Base-by-base conservation (phyloP, 2,329 filamentous ascomycete species). In the Calonectria crousiana region DNA sequence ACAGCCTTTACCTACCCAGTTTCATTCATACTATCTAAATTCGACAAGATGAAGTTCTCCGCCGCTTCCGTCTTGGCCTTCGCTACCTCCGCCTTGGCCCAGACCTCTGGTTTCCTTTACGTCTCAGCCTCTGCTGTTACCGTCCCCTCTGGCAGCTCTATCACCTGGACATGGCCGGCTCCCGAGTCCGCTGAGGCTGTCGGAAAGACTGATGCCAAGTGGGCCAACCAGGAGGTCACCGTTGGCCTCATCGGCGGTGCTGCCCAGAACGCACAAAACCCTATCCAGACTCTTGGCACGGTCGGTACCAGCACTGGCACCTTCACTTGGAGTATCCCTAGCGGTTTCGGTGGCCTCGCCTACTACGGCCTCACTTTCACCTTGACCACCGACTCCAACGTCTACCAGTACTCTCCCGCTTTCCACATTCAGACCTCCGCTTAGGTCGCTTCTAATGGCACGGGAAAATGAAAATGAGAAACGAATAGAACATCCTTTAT, bases 341-440 rank as follows among this genome's bases (percentile, higher is more conserved):
- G 85, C 74, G 75, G 81, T 34, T 86, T 90, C 32, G 89, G 88
- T 75, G 79, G 79, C 71, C 81, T 85, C 52, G 85, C 84, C 67
- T 87, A 87, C 80, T 93, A 93, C 84, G 92, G 91, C 77, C 85
- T 93, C 82, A 85, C 87, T 84, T 85, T 93, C 84, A 82, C 83
- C 75, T 86, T 88, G 44, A 87, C 90, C 78, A 84, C 83, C 76
- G 81, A 91, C 84, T 69, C 85, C 28, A 76, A 65, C 16, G 84
- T 88, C 81, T 91, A 90, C 88, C 91, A 93, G 88, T 93, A 89
- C 88, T 91, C 90, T 72, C 89, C 88, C 86, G 90, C 90, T 78
- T 93, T 93, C 87, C 79, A 85, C 80, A 91, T 92, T 80, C 8
- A 4, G 30, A 8, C 30, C 30, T 32, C 30, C 30, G 30, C 30